phyloP scores from a whole-genome alignment of 257 asterid species.

The Osmanthus fragrans region DNA sequence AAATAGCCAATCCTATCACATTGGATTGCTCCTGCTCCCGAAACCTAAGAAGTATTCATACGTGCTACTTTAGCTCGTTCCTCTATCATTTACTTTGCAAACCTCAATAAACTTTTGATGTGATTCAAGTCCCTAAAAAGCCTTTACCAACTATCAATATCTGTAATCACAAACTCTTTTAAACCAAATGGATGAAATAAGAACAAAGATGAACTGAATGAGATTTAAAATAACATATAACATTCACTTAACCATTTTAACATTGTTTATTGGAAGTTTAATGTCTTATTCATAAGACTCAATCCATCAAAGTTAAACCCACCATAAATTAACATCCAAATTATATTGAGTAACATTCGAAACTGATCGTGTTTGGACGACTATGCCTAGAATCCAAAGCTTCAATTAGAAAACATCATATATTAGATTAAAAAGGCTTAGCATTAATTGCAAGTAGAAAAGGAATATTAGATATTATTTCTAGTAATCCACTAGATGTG shows the following conservation, averaged over 20 bases:
- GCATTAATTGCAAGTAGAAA: not conserved
- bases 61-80: not conserved
- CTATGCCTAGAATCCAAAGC: not conserved
- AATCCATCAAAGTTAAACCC: not conserved
- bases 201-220: not conserved
- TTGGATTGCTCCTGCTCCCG: not conserved
- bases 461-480: not conserved
- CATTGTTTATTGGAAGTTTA: not conserved
- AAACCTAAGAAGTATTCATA: not conserved
- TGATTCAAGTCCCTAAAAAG: not conserved
- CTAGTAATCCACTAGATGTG: not conserved
- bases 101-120: constrained; percentile 5
- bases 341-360: not conserved
- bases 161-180: not conserved
- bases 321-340: not conserved
- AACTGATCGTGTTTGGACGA: not conserved
- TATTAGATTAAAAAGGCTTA: not conserved
- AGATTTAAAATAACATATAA: not conserved
- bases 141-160: not conserved
- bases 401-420: not conserved
- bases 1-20: not conserved
- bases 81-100: not conserved
- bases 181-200: not conserved
- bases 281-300: not conserved
- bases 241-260: not conserved